Conservation (phyloP, 2,329 filamentous ascomycete genomes). For the Penicillium sclerotiorum region DNA sequence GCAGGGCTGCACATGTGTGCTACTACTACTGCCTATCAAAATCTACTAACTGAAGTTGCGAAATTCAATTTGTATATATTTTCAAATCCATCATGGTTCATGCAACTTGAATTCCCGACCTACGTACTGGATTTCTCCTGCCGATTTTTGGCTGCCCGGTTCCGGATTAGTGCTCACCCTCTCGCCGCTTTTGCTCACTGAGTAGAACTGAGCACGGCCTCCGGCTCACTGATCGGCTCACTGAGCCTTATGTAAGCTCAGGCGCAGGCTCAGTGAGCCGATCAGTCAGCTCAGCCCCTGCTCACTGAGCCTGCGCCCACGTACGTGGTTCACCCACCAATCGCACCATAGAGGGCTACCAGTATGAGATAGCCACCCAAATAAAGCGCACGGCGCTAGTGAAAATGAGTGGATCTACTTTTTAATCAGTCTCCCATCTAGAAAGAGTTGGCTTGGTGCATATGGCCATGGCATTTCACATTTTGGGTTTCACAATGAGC, state of each 20-base stretch:
- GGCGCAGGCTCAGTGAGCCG: not conserved
- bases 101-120: no score
- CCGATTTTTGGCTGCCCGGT: not conserved
- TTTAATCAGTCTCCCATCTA: no score
- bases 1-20: no score
- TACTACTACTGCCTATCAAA: no score
- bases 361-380: not conserved
- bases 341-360: not conserved
- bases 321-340: no score
- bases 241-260: not conserved
- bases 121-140: not conserved
- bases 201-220: no score
- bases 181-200: no score
- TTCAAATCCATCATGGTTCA: no score
- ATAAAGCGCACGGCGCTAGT: not conserved
- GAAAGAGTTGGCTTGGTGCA: not conserved
- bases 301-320: not conserved
- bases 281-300: not conserved
- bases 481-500: not conserved
- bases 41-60: no score
- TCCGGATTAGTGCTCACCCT: not conserved
- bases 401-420: not conserved
- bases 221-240: no score
- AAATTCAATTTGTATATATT: no score
- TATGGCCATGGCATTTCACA: not conserved